Conservation (phyloP, 2,329 filamentous ascomycete genomes). For the Aspergillus sp. region DNA sequence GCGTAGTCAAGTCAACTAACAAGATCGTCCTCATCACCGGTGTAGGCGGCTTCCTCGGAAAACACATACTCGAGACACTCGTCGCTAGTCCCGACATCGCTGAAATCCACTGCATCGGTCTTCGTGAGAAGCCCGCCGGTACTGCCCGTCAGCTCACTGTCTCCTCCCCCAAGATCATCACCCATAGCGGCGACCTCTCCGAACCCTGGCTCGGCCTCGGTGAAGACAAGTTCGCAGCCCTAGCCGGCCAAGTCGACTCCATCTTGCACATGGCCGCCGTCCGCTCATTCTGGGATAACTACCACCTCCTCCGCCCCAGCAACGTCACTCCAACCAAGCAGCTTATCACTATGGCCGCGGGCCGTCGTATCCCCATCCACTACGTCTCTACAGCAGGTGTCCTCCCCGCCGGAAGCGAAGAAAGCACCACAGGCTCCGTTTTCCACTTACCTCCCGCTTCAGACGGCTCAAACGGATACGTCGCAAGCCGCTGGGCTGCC, state of each 20-base stretch:
- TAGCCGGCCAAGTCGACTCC: background rate
- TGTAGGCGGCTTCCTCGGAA: constrained; percentile 1
- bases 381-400: constrained; percentile 26
- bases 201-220: constrained; percentile 2
- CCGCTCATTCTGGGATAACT: constrained; percentile 1
- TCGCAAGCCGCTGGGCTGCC: constrained; percentile 33
- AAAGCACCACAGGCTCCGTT: constrained; percentile 10
- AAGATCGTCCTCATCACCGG: constrained; percentile 2
- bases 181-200: too few species aligned
- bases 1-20: background rate
- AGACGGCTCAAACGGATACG: constrained; percentile 31
- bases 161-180: too few species aligned
- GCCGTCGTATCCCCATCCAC: constrained; percentile 22
- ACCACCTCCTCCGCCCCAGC: constrained; percentile 1
- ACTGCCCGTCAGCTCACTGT: too few species aligned
- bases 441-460: constrained; percentile 5
- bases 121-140: too few species aligned
- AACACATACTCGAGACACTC: background rate
- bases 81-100: background rate
- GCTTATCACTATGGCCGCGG: constrained; percentile 1
- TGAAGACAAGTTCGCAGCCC: background rate
- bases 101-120: constrained; percentile 1
- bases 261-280: constrained; percentile 2
- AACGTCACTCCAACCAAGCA: background rate
- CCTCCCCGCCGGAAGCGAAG: constrained; percentile 14